phyloP scores from a whole-genome alignment of 805 yeast genomes.

The Millerozyma miso region DNA sequence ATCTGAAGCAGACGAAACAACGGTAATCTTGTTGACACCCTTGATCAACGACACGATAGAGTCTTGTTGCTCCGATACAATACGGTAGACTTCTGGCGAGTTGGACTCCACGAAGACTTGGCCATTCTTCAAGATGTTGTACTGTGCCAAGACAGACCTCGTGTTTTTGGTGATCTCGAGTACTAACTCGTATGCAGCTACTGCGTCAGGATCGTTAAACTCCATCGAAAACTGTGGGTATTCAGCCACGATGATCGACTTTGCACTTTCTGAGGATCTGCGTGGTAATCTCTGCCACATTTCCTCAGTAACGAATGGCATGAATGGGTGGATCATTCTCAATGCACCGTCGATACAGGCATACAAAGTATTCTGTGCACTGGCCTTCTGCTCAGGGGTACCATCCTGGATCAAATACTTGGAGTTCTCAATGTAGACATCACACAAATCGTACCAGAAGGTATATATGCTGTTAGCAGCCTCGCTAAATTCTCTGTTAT shows the following conservation, averaged over 20 bases:
- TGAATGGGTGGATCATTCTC: constrained; percentile 92
- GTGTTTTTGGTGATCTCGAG: constrained; percentile 86
- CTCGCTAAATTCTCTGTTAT: constrained; percentile 82
- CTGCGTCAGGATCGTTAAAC: constrained; percentile 62
- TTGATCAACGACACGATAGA: constrained; percentile 90
- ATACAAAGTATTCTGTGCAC: constrained; percentile 93
- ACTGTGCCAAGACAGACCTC: constrained; percentile 88
- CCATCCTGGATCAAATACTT: constrained; percentile 92
- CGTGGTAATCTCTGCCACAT: constrained; percentile 98
- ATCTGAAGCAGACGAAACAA: constrained; percentile 49
- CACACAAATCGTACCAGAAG: constrained; percentile 97
- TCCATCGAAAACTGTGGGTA: constrained; percentile 67
- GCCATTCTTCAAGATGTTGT: constrained; percentile 83
- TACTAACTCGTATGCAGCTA: constrained; percentile 74
- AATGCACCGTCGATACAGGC: constrained; percentile 89
- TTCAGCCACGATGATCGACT: constrained; percentile 70
- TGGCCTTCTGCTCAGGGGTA: constrained; percentile 71
- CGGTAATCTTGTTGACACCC: constrained; percentile 73
- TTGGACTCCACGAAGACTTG: constrained; percentile 76
- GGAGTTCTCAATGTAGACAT: constrained; percentile 96
- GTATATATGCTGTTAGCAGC: constrained; percentile 84
- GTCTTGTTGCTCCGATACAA: constrained; percentile 67
- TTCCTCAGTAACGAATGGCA: constrained; percentile 97
- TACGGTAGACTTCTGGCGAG: constrained; percentile 42
- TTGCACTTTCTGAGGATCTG: constrained; percentile 64